A percentile compares a stretch with the other conserved stretches of the same genome.
Evolutionary conservation across 2,329 filamentous ascomycete genomes (phyloP).

Genomic region (Colletotrichum godetiae): DNA sequence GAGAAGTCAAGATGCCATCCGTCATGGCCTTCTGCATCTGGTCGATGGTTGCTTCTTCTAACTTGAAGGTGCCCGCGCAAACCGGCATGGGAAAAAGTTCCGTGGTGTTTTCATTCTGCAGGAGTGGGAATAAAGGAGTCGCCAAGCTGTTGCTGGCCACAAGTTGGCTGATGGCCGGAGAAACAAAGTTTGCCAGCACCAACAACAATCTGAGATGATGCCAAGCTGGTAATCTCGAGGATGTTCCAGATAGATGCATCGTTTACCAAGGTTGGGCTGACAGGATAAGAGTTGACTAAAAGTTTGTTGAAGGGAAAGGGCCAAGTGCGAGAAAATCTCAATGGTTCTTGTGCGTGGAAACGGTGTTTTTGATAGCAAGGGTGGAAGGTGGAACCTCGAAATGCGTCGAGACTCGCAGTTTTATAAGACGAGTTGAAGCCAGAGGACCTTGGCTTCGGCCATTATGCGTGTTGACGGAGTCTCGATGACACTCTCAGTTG

Average conservation of each 20-base stretch:
- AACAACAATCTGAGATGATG: neutral
- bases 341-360: neutral
- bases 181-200: neutral
- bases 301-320: neutral
- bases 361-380: neutral
- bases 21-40: conserved; percentile 70
- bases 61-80: conserved; percentile 65
- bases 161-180: neutral
- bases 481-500: neutral
- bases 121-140: neutral
- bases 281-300: neutral
- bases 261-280: neutral
- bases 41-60: conserved; percentile 78
- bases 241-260: neutral
- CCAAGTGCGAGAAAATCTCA: neutral
- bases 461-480: neutral
- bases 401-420: neutral
- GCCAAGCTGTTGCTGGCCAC: neutral
- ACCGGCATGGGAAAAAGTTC: conserved; percentile 70
- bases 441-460: neutral
- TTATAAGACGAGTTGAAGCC: neutral
- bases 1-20: conserved; percentile 66
- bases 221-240: neutral
- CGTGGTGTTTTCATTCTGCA: conserved; percentile 47
- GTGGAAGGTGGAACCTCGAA: neutral